Percentiles rank a stretch among this genome's conserved stretches.
phyloP scores from a whole-genome alignment of 2,329 filamentous ascomycete genomes.

The Venturia pyrina region DNA sequence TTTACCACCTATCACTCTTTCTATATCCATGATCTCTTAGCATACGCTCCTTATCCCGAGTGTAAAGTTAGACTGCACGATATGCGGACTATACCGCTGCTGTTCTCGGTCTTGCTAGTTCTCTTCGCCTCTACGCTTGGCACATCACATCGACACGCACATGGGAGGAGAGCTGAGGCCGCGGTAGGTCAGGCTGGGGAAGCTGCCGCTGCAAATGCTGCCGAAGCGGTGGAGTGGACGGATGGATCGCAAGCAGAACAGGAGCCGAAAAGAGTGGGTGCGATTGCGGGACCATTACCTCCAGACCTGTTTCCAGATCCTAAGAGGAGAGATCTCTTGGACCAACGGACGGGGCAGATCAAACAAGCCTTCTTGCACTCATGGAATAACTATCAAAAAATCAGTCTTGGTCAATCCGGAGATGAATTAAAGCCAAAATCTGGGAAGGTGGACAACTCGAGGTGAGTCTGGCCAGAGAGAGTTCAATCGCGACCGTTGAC shows the following conservation, averaged over 20 bases:
- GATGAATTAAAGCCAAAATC: conserved; percentile 47
- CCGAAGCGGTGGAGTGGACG: not conserved
- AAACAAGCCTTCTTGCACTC: conserved; percentile 28
- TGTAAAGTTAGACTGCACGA: not conserved
- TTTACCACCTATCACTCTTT: not conserved
- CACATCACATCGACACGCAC: not conserved
- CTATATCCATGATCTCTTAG: not conserved
- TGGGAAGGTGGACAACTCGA: conserved; percentile 56
- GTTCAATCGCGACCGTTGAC: too few species aligned
- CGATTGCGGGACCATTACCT: not conserved
- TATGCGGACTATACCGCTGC: not conserved
- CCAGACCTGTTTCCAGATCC: not conserved
- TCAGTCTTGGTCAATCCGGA: conserved; percentile 39
- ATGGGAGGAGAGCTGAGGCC: not conserved
- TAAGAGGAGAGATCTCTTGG: conserved; percentile 18
- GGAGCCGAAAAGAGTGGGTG: not conserved
- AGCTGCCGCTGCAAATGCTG: not conserved
- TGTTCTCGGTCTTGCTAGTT: not conserved
- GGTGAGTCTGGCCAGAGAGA: conserved; percentile 37
- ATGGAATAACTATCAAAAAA: conserved; percentile 39
- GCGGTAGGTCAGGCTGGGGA: not conserved
- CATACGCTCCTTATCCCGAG: not conserved
- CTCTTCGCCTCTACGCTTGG: not conserved
- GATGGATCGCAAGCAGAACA: not conserved
- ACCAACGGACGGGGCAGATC: conserved; percentile 25